These are phyloP conservation scores for Phytophthora macrochlamydospora DNA, from an alignment of 352 stramenopile genomes.

Conservation along the genomic window DNA sequence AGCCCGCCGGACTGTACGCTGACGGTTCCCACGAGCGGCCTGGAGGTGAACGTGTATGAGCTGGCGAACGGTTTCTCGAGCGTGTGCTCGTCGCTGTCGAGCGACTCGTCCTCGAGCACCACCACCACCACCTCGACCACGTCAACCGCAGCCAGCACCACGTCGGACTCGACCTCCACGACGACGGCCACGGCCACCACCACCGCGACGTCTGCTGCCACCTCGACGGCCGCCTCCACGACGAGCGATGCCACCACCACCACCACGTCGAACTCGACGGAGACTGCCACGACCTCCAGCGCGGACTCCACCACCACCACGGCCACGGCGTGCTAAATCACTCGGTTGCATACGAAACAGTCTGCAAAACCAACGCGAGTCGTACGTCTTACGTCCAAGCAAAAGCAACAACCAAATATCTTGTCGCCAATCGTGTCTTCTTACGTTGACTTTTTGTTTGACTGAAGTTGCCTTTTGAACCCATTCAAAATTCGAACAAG, in stretches of 20 bases:
- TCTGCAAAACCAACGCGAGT: not conserved
- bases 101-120: conserved; percentile 14
- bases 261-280: conserved; percentile 1
- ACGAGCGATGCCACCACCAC: not conserved
- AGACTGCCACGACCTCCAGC: not conserved
- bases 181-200: not conserved
- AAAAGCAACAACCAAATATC: no score
- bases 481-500: not conserved
- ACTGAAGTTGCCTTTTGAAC: not conserved
- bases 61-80: conserved; percentile 37
- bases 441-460: not conserved
- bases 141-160: not conserved
- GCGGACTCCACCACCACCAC: conserved; percentile 3
- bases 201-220: conserved; percentile 1
- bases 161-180: not conserved
- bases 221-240: not conserved
- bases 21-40: conserved; percentile 38
- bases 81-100: conserved; percentile 3
- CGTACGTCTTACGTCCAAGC: no score
- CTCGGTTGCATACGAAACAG: not conserved
- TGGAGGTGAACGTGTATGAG: conserved; percentile 42
- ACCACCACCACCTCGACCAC: conserved; percentile 12
- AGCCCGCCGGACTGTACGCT: conserved; percentile 46
- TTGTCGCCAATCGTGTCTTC: no score
- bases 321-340: not conserved